Evolutionary conservation across 176 grass and related monocot genomes (phyloP).

Genomic region (Cenchrus fungigraminus): DNA sequence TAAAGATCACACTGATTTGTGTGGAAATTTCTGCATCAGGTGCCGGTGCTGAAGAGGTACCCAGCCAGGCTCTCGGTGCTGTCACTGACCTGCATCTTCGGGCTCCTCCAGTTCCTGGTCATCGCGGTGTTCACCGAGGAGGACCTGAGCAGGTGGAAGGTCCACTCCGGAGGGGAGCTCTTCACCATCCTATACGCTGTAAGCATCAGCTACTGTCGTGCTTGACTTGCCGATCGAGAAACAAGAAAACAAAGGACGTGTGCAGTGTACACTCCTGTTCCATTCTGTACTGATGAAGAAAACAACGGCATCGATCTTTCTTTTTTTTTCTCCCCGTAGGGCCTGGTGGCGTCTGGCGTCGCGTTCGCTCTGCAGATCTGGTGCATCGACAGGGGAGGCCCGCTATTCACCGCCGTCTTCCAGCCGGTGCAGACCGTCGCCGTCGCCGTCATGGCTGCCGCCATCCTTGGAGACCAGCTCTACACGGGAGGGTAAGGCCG

Average conservation of each 20-base stretch:
- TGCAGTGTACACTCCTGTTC: background rate
- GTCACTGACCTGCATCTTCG: conserved; percentile 76
- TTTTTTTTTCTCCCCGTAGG: conserved; percentile 37
- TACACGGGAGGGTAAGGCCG: conserved; percentile 81
- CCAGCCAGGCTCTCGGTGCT: conserved; percentile 84
- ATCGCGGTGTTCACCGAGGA: conserved; percentile 80
- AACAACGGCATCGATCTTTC: background rate
- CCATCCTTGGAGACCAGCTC: conserved; percentile 78
- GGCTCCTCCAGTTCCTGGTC: conserved; percentile 77
- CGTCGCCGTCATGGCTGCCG: conserved; percentile 86
- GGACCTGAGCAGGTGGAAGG: conserved; percentile 80
- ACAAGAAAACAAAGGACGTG: background rate
- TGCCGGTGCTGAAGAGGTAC: conserved; percentile 84
- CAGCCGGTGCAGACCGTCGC: conserved; percentile 92
- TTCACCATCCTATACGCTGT: conserved; percentile 93
- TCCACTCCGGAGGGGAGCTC: conserved; percentile 73
- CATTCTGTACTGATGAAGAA: background rate
- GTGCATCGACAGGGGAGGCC: conserved; percentile 96
- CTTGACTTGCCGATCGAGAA: background rate
- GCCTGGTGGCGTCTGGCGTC: conserved; percentile 76
- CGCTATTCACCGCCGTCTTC: conserved; percentile 88
- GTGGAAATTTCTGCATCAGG: conserved; percentile 26
- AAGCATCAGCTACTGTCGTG: background rate
- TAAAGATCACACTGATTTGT: background rate
- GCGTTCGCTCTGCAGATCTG: conserved; percentile 91